Conservation (phyloP, 129 eudicot species). For the Calendula officinalis region DNA sequence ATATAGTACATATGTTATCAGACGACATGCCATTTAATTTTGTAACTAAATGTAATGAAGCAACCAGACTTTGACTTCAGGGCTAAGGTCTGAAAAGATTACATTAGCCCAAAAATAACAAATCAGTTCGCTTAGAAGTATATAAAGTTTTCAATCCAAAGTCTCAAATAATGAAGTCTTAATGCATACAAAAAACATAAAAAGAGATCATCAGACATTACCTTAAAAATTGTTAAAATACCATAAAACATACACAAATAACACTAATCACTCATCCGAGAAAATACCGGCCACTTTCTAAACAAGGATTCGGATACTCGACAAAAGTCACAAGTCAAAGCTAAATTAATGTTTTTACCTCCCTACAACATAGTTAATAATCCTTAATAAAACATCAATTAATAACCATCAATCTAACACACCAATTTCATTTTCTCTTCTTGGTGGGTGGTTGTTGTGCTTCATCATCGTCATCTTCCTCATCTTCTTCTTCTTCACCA, state of each 20-base stretch:
- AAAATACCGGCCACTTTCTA: conserved; percentile 20
- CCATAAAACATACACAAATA: no score
- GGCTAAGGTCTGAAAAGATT: no score
- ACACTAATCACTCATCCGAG: conserved; percentile 18
- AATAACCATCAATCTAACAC: conserved; percentile 15
- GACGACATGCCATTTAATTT: no score
- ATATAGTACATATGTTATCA: no score
- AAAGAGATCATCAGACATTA: not conserved
- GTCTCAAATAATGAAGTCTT: no score
- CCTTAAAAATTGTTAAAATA: not conserved
- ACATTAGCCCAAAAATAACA: no score
- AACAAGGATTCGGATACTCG: conserved; percentile 28
- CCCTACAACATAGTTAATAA: conserved; percentile 33
- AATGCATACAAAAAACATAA: no score
- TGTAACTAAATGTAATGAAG: no score
- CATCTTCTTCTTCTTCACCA: conserved; percentile 55
- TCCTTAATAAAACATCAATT: conserved; percentile 23
- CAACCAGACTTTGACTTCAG: no score
- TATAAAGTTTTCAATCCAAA: no score
- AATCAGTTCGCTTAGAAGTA: no score
- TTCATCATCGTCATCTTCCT: conserved; percentile 59
- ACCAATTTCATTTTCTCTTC: conserved; percentile 70
- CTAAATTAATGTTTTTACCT: conserved; percentile 20
- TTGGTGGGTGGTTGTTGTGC: conserved; percentile 89
- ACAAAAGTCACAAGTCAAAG: conserved; percentile 30